Conservation (phyloP, 441 rosid genomes). For the Omphalea diandra region DNA sequence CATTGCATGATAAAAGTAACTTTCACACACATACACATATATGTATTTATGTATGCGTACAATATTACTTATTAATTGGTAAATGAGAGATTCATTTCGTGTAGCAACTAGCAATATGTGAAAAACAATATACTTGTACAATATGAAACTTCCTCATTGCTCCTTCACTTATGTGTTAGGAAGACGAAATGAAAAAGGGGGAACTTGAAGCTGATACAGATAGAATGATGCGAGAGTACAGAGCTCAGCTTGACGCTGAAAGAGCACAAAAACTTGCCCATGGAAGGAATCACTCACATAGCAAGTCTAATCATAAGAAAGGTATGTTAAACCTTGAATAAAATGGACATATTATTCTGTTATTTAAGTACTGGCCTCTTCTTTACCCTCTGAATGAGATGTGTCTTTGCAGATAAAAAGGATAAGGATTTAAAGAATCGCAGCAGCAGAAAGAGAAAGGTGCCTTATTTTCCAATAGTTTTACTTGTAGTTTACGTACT, state of each 20-base stretch:
- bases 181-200: constrained; percentile 84
- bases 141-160: background rate
- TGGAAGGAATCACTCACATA: constrained; percentile 76
- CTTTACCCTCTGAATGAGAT: constrained; percentile 18
- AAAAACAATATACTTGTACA: no score
- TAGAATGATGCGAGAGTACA: constrained; percentile 95
- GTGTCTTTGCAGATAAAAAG: constrained; percentile 62
- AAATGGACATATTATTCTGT: constrained; percentile 17
- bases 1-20: no score
- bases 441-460: constrained; percentile 90
- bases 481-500: background rate
- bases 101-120: no score
- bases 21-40: no score
- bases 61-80: no score
- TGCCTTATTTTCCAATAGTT: constrained; percentile 22
- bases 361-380: background rate
- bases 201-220: constrained; percentile 90
- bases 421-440: constrained; percentile 76
- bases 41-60: no score
- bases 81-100: no score
- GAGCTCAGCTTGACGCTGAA: constrained; percentile 99
- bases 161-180: constrained; percentile 49
- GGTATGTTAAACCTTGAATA: no score
- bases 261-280: constrained; percentile 88
- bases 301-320: constrained; percentile 52